A percentile compares a stretch with the other conserved stretches of the same genome.
Conservation (phyloP, 352 stramenopile species). For the Phytophthora foliorum region DNA sequence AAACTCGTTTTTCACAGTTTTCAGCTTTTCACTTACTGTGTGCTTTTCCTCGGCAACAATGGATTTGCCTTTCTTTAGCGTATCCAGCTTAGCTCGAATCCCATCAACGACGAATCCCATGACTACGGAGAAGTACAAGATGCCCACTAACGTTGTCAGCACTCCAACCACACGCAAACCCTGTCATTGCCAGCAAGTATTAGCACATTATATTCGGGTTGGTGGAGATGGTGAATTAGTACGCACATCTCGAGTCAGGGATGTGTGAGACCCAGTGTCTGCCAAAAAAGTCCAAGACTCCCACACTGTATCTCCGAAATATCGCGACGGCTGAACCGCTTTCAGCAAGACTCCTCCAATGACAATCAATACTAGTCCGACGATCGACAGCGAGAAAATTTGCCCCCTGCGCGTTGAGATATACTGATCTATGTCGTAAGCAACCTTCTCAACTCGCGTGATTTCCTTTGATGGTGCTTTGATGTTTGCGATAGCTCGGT, state of each 20-base stretch:
- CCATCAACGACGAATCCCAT: constrained; percentile 90
- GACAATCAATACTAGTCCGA: constrained; percentile 53
- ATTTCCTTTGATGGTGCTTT: constrained; percentile 27
- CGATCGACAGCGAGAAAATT: constrained; percentile 46
- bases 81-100: constrained; percentile 87
- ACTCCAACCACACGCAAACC: constrained; percentile 62
- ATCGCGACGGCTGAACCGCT: constrained; percentile 31
- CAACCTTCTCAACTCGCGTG: constrained; percentile 38
- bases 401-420: constrained; percentile 70
- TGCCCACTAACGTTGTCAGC: constrained; percentile 66
- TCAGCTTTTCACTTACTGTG: constrained; percentile 48
- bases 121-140: constrained; percentile 90
- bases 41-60: constrained; percentile 79
- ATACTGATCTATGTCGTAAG: constrained; percentile 63
- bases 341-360: constrained; percentile 55
- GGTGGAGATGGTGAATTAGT: not conserved
- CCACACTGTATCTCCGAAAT: constrained; percentile 58
- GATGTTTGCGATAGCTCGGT: constrained; percentile 21
- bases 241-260: constrained; percentile 38
- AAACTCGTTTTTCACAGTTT: not conserved
- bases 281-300: constrained; percentile 69
- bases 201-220: not conserved
- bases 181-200: constrained; percentile 16
- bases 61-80: constrained; percentile 87
- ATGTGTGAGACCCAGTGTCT: constrained; percentile 58